These are phyloP conservation scores for Phytopythium helicoides DNA, from an alignment of 352 stramenopile species.

Conservation along the genomic window DNA sequence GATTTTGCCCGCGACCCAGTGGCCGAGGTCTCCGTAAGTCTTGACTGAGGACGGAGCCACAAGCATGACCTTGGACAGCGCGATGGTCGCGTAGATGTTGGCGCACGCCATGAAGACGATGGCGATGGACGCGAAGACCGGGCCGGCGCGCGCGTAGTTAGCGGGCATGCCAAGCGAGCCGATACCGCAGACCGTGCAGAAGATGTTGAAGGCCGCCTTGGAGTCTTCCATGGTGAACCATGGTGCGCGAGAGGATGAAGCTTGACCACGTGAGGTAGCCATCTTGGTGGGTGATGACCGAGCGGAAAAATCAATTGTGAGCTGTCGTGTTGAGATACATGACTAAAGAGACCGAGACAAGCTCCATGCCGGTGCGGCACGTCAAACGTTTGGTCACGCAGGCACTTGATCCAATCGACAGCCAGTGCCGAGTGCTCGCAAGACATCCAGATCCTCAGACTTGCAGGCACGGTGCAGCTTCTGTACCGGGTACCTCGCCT, in stretches of 20 bases:
- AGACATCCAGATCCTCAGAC: too few species aligned
- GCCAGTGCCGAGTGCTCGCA: too few species aligned
- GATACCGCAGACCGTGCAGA: constrained; percentile 31
- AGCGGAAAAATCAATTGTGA: constrained; percentile 4
- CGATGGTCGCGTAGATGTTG: constrained; percentile 41
- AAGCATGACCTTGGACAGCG: constrained; percentile 33
- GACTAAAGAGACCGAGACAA: background rate
- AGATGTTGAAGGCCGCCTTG: constrained; percentile 31
- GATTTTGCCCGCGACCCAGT: constrained; percentile 29
- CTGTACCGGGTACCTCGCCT: too few species aligned
- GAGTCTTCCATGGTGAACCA: constrained; percentile 36
- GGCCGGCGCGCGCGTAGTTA: constrained; percentile 45
- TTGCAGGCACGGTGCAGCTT: too few species aligned
- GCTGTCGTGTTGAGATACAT: background rate
- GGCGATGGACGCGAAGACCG: constrained; percentile 29
- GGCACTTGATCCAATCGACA: constrained; percentile 2
- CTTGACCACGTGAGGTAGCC: background rate
- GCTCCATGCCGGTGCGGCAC: background rate
- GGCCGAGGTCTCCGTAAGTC: constrained; percentile 37
- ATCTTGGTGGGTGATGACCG: background rate
- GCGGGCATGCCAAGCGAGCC: constrained; percentile 46
- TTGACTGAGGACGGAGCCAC: constrained; percentile 30
- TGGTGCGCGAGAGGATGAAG: constrained; percentile 5
- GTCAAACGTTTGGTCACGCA: constrained; percentile 3
- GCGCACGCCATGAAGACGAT: constrained; percentile 42